Evolutionary conservation across 75 land plant species (phyloP).

Genomic region (Sequoiadendron giganteum): DNA sequence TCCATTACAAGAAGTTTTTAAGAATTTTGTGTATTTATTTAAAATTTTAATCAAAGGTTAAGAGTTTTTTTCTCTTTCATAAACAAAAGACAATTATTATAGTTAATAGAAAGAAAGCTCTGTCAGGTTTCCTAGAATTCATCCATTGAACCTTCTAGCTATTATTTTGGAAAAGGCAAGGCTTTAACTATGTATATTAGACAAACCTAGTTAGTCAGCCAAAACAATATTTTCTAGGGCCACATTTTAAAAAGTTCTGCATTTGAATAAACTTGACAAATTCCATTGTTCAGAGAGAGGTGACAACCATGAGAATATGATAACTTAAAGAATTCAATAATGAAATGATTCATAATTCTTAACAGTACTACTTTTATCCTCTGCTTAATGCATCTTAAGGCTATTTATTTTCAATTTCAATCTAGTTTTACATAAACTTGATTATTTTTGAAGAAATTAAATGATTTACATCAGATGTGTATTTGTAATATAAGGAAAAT

Average conservation of each 20-base stretch:
- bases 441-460: background rate
- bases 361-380: background rate
- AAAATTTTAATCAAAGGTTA: background rate
- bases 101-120: background rate
- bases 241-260: background rate
- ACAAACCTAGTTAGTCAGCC: background rate
- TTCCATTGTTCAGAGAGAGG: background rate
- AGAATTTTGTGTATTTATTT: background rate
- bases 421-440: background rate
- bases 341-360: background rate
- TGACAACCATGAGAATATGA: background rate
- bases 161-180: background rate
- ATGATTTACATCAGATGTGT: too few relatives aligned
- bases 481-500: too few relatives aligned
- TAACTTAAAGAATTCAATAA: background rate
- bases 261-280: background rate
- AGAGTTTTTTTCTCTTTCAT: background rate
- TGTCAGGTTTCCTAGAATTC: background rate
- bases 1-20: background rate
- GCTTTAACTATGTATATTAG: background rate
- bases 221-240: background rate
- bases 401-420: background rate
- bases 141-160: background rate
- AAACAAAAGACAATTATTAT: background rate
- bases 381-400: background rate